These are phyloP conservation scores for Stenogyne calaminthoides DNA, from an alignment of 305 asterid genomes.

Conservation along the genomic window DNA sequence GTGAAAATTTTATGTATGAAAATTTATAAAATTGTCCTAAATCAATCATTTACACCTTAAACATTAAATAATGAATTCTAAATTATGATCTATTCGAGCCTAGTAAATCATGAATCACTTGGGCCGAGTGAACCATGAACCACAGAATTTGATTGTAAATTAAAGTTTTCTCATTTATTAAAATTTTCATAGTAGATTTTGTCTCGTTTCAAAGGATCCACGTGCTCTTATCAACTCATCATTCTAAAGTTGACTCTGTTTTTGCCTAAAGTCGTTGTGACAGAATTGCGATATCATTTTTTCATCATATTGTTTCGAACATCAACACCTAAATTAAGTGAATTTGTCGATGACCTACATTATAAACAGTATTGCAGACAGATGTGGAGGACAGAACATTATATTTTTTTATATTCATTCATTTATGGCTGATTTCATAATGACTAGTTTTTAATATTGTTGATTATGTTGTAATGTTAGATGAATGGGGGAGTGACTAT, in stretches of 20 bases:
- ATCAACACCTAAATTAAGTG: not conserved
- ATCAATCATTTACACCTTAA: no score
- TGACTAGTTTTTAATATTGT: not conserved
- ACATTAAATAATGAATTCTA: no score
- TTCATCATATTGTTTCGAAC: not conserved
- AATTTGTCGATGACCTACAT: constrained; percentile 17
- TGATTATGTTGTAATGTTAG: no score
- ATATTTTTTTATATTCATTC: not conserved
- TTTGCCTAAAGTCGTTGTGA: not conserved
- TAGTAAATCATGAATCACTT: no score
- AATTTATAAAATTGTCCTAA: no score
- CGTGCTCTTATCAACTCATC: constrained; percentile 12
- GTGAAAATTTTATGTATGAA: no score
- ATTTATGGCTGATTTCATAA: not conserved
- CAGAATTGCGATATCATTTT: not conserved
- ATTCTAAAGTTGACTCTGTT: constrained; percentile 17
- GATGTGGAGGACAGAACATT: not conserved
- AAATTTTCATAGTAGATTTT: no score
- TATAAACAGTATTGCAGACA: not conserved
- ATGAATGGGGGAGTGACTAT: no score
- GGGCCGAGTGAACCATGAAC: no score
- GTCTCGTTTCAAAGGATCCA: constrained; percentile 22
- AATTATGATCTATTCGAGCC: no score
- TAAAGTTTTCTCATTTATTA: no score
- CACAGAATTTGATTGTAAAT: no score